Evolutionary conservation across 352 stramenopile genomes (phyloP), one percentile per base, ranked within the genome.

Genomic region (Phytophthora gonapodyides): DNA sequence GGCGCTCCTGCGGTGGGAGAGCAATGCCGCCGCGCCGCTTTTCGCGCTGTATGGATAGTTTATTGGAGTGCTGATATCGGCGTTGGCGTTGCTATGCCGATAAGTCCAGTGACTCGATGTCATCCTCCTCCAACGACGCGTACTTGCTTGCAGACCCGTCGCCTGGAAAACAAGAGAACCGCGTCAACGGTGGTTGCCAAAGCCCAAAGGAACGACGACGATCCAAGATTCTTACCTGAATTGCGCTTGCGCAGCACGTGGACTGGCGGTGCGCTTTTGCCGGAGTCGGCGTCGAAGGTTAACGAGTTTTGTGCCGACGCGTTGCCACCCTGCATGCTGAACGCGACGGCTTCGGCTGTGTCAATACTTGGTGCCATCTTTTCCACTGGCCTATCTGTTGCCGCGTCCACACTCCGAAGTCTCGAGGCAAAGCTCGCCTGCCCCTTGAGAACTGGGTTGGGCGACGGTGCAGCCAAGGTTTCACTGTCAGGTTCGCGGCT

Each of bases 1-100:
- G 77, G 76, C 83, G 33, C 62, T 90, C 30, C 59, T 92, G 55
- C 69, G 83, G 16, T 92, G 83, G 83, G 83, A 92, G 61, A 92
- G 83, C 63, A 92, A 89, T 62, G 80, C 83, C 44, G 80, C 86
- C 8, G 81, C 83, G 48, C 81, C 81, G 41, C 72, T 92, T 6
- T 92, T 92, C 27, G 72, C 76, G 31, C 73, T 91, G 16, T 82
- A 80, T 46, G 76, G 80, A 24, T 89, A 62, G 44, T 41, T 61
- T 17, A 27, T 27, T 27, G 24, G 24, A 27, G 24, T 6, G 6
- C 24, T 27, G 24, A 27, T 27, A 27, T 3, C 24, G 24, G 3
- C 24, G 2, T 24, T 24, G 21, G 21, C 3, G 24, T 27, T 27
- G 24, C 24, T 27, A 27, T 27, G 24, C 0, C 4, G 15, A 60